Conservation (phyloP, 768 basidiomycete genomes). For the Hydnomerulius pinastri region DNA sequence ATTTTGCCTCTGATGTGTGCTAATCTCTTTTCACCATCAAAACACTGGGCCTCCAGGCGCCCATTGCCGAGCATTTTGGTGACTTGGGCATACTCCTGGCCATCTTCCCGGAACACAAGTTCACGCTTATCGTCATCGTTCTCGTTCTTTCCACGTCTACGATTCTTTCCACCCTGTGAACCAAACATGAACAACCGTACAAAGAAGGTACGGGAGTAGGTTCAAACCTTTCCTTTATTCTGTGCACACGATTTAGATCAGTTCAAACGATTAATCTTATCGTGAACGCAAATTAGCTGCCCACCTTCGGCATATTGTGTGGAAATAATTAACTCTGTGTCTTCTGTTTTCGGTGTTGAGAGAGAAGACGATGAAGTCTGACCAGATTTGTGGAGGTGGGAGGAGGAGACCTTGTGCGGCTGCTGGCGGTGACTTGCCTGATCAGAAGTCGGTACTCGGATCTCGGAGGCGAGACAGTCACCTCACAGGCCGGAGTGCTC, state of each 20-base stretch:
- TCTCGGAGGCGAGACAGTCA: too few relatives aligned
- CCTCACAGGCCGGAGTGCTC: too few relatives aligned
- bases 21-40: slow-evolving; percentile 96
- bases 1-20: slow-evolving; percentile 99
- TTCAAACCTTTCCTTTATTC: slow-evolving; percentile 32
- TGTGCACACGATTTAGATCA: slow-evolving; percentile 8
- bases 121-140: slow-evolving; percentile 99
- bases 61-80: slow-evolving; percentile 99
- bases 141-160: slow-evolving; percentile 99
- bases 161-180: slow-evolving; percentile 94
- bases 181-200: slow-evolving; percentile 1
- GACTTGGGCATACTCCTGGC: slow-evolving; percentile 98
- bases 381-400: background rate
- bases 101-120: slow-evolving; percentile 97
- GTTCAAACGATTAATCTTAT: background rate
- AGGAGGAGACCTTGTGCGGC: background rate
- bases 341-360: background rate
- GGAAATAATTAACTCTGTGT: background rate
- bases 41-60: slow-evolving; percentile 92
- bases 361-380: background rate
- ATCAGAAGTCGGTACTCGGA: background rate
- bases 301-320: slow-evolving; percentile 28
- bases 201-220: background rate
- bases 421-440: background rate
- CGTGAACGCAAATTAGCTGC: background rate